Evolutionary conservation across 768 basidiomycete species (phyloP), one percentile per base, ranked within the genome.

Genomic region (Tricholoma bakamatsutake): DNA sequence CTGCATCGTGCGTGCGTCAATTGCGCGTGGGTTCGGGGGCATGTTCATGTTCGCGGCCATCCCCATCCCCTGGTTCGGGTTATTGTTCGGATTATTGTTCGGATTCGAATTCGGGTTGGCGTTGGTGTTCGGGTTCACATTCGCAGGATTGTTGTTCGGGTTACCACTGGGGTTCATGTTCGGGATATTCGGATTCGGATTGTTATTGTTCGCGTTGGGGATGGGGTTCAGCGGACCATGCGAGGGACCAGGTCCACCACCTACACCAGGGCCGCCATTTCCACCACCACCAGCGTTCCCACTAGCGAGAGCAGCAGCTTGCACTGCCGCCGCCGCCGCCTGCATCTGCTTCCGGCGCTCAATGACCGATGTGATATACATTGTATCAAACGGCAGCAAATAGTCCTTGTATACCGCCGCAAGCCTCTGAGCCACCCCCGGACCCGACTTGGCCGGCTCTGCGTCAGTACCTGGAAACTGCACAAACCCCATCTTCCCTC

Each of bases 401-500:
- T 79, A 83, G 33, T 80, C 76, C 53, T 79, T 78, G 69, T 89
- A 89, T 24, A 83, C 74, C 58, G 80, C 76, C 1, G 78, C 76
- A 4, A 90, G 69, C 24, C 82, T 81, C 50, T 78, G 77, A 0
- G 85, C 88, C 30, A 80, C 75, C 21, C 70, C 83, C 2, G 86
- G 87, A 3, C 83, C 84, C 27, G 78, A 76, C 61, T 80, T 83
- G 4, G 80, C 74, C 10, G 87, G 85, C 57, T 87, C 83, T 4
- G 73, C 67, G 1, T 80, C 83, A 10, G 71, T 79, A 4, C 76
- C 84, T 2, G 83, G 83, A 59, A 88, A 87, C 52, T 83, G 76
- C 2, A 84, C 76, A 61, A 84, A 81, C 15, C 82, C 84, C 68
- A 90, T 73, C 21, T 77, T 78, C n/a, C 79, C 88, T 15, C 80